Base-by-base conservation (phyloP, 176 grass and related monocot genomes). In the Avena eriantha region DNA sequence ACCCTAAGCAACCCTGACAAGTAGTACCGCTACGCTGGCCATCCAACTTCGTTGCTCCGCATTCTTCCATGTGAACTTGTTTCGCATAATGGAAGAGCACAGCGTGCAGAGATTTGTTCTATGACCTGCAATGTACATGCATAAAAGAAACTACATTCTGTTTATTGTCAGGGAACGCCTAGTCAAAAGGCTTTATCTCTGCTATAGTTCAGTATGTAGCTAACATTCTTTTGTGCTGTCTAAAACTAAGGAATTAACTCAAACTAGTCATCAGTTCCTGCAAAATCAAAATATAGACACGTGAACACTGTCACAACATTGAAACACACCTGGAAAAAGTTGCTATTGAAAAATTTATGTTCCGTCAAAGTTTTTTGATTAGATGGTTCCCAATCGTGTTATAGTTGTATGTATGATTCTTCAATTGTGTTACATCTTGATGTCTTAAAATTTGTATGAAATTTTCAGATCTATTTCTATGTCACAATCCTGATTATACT, bases 141-240 rank as follows among this genome's bases (percentile, higher is more conserved):
- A 15, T 9, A 50, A 17, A 50, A 9, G 23, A 26, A 75, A 75
- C 14, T 17, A 10, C 13, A 75, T 29, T 29, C 7, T 49, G 12
- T 74, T 74, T 49, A 74, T 74, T 12, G 71, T 26, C 72, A 75
- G 23, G 45, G 46, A 7, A 29, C 72, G 72, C 17, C 72, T 75
- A 75, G 72, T 41, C 36, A 41, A 29, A 74, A 74, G 22, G 45
- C 71, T 23, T 64, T 15, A 22, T 73, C 11, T 48, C 11, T 15
- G 39, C n/a, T 74, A 17, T 35, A 34, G 5, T 67, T 34, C 64
- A 67, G 64, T 33, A 66, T 66, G 1, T 66, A 33, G 16, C 12
- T 9, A 29, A 26, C 22, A 49, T 76, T 50, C 29, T 10, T 29
- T 10, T n/a, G n/a, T n/a, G n/a, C n/a, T n/a, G n/a, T n/a, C n/a